Evolutionary conservation across 2,329 filamentous ascomycete species (phyloP).

Genomic region (Penicillium aurantiogriseum): DNA sequence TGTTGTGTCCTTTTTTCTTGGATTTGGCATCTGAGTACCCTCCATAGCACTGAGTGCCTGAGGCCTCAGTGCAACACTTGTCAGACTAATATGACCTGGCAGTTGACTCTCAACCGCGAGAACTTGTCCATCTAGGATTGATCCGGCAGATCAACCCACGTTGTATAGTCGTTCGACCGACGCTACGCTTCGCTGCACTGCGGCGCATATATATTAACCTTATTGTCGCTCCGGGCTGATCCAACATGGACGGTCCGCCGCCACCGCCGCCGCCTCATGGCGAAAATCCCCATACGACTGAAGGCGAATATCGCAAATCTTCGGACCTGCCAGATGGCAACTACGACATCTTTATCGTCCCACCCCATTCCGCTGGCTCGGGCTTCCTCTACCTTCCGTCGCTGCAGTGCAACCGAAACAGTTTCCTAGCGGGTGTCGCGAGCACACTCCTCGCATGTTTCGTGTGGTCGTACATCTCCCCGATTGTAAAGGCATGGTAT

Average conservation of each 20-base stretch:
- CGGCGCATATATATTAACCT: slow-evolving; percentile 8
- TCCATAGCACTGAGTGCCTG: slow-evolving; percentile 31
- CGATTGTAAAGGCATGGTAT: slow-evolving; percentile 72
- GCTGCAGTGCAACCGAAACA: slow-evolving; percentile 79
- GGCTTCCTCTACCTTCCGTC: slow-evolving; percentile 96
- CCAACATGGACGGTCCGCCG: slow-evolving; percentile 51
- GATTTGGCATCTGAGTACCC: slow-evolving; percentile 10
- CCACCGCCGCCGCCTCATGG: slow-evolving; percentile 85
- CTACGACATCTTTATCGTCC: slow-evolving; percentile 97
- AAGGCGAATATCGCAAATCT: slow-evolving; percentile 47
- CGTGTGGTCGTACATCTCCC: slow-evolving; percentile 70
- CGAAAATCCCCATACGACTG: slow-evolving; percentile 67
- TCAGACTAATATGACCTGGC: slow-evolving; percentile 32
- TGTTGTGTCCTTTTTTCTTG: background rate
- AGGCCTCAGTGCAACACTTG: slow-evolving; percentile 33
- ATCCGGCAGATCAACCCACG: slow-evolving; percentile 9
- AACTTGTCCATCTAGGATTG: slow-evolving; percentile 19
- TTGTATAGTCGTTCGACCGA: background rate
- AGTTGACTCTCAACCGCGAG: slow-evolving; percentile 16
- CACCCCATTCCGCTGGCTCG: slow-evolving; percentile 81
- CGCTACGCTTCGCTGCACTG: slow-evolving; percentile 5
- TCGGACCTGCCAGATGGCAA: slow-evolving; percentile 77
- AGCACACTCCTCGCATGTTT: slow-evolving; percentile 71
- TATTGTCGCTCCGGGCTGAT: background rate
- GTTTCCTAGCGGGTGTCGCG: slow-evolving; percentile 83